These are phyloP conservation scores for Nyssa sinensis DNA, from an alignment of 148 eudicot genomes.

Conservation along the genomic window DNA sequence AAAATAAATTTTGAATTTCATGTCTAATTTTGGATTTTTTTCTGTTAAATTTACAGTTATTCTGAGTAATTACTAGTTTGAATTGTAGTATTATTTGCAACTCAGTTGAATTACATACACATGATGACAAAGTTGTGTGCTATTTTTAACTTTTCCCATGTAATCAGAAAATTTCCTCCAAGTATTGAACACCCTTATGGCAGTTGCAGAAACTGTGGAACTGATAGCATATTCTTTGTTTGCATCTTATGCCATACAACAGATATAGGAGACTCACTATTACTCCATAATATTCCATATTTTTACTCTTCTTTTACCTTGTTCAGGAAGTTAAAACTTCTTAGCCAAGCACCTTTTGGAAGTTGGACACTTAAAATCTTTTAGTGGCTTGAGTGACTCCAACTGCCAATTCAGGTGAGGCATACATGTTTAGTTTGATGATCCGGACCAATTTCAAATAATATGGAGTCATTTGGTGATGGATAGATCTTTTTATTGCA, in stretches of 20 bases:
- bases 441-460: slow-evolving; percentile 2
- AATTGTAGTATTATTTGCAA: not conserved
- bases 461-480: slow-evolving; percentile 1
- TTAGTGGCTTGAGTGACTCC: slow-evolving; percentile 53
- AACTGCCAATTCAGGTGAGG: slow-evolving; percentile 56
- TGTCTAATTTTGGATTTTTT: not conserved
- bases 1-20: not conserved
- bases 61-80: not conserved
- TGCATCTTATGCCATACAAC: slow-evolving; percentile 13
- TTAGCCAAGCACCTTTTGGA: slow-evolving; percentile 32
- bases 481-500: not conserved
- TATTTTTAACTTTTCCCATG: not conserved
- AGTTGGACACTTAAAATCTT: slow-evolving; percentile 50
- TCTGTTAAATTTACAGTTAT: not conserved
- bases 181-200: not conserved
- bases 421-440: slow-evolving; percentile 20
- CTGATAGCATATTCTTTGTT: not conserved
- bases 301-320: slow-evolving; percentile 31
- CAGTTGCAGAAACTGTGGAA: not conserved
- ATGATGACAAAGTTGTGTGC: not conserved
- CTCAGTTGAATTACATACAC: not conserved
- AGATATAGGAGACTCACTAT: slow-evolving; percentile 30
- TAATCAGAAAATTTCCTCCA: not conserved
- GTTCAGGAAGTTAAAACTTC: slow-evolving; percentile 46
- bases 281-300: slow-evolving; percentile 25